These are phyloP conservation scores for Filosporella fistucella DNA, from an alignment of 495 filamentous ascomycete genomes.

Conservation along the genomic window DNA sequence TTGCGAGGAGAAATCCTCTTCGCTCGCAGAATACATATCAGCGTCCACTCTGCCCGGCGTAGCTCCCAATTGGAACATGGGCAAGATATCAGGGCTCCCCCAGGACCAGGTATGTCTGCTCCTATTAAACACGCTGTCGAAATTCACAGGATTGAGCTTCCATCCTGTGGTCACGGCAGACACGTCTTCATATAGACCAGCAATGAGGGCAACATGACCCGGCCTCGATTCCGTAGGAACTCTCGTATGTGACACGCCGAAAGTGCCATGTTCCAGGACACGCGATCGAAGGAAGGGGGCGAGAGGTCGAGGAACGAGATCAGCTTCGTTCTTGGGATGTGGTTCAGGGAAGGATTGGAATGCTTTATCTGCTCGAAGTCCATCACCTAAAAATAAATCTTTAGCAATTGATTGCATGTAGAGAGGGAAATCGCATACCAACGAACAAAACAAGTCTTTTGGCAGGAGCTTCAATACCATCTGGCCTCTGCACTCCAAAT, in stretches of 20 bases:
- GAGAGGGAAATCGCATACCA: conserved; percentile 46
- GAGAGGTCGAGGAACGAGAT: conserved; percentile 62
- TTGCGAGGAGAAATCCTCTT: conserved; percentile 83
- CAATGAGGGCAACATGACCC: conserved; percentile 96
- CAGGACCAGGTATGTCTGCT: conserved; percentile 98
- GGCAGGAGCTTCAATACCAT: conserved; percentile 66
- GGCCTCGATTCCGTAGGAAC: conserved; percentile 97
- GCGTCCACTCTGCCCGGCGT: conserved; percentile 82
- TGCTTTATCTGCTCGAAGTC: conserved; percentile 94
- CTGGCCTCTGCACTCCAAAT: conserved; percentile 62
- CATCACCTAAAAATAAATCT: conserved; percentile 57
- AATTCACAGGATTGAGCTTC: conserved; percentile 98
- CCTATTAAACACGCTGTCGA: conserved; percentile 97
- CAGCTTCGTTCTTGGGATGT: conserved; percentile 57
- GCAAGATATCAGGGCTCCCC: conserved; percentile 96
- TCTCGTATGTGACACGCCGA: conserved; percentile 96
- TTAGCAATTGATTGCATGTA: conserved; percentile 5
- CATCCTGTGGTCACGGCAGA: conserved; percentile 96
- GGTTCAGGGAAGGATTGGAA: conserved; percentile 94
- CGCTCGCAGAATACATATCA: conserved; percentile 75
- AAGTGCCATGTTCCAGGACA: conserved; percentile 87
- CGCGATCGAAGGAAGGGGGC: conserved; percentile 92
- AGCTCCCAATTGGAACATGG: conserved; percentile 95
- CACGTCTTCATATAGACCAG: conserved; percentile 97
- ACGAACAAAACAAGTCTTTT: conserved; percentile 91